phyloP scores from a whole-genome alignment of 805 yeast species.

The Barnettozyma siamensis region DNA sequence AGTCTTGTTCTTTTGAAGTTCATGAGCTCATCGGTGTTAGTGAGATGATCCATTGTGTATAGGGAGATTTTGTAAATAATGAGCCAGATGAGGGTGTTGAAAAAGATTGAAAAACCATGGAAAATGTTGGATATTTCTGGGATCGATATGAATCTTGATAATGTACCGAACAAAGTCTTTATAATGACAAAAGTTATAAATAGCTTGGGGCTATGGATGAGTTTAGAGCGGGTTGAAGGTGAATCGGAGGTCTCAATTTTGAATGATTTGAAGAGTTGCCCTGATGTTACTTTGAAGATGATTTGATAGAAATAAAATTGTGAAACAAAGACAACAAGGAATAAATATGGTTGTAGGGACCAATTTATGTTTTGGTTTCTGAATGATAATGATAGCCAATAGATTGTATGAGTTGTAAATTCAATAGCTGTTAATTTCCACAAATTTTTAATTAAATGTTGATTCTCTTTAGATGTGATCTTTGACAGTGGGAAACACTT shows the following conservation, averaged over 20 bases:
- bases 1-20: constrained; percentile 4
- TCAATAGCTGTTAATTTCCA: no score
- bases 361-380: background rate
- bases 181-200: background rate
- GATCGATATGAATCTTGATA: background rate
- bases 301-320: background rate
- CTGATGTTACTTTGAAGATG: background rate
- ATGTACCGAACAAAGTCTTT: background rate
- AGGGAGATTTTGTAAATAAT: constrained; percentile 2
- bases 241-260: background rate
- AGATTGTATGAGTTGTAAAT: no score
- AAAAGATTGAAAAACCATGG: background rate
- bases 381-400: no score
- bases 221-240: background rate
- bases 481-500: no score
- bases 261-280: background rate
- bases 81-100: background rate
- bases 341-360: background rate
- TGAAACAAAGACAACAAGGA: background rate
- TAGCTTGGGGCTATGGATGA: background rate
- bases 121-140: background rate
- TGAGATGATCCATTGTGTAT: background rate
- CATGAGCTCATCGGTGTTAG: background rate
- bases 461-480: no score
- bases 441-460: no score